phyloP scores from a whole-genome alignment of 345 rosid species.

The Salix udensis region DNA sequence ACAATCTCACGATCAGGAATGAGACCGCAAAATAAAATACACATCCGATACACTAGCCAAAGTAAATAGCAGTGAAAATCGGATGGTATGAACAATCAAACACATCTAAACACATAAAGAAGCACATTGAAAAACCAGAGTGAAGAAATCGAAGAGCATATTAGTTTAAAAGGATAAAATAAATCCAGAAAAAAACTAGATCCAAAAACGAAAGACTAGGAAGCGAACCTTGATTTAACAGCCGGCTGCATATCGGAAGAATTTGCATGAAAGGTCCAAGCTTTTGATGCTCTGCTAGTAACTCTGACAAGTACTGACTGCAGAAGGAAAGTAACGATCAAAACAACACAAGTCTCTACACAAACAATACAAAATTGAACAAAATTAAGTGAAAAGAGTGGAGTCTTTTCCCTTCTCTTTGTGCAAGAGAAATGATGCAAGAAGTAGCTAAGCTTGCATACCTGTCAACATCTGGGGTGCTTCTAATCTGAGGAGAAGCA shows the following conservation, averaged over 20 bases:
- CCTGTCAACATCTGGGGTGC: constrained; percentile 86
- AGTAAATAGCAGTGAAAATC: neutral
- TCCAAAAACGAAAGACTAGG: constrained; percentile 41
- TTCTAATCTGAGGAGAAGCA: constrained; percentile 96
- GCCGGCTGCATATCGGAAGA: constrained; percentile 88
- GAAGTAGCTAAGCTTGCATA: constrained; percentile 10
- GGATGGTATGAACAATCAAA: constrained; percentile 10
- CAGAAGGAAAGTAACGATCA: constrained; percentile 22
- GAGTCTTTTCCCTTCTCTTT: neutral
- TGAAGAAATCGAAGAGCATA: neutral
- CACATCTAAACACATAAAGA: constrained; percentile 18
- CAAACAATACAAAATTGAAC: neutral
- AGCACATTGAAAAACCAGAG: constrained; percentile 6
- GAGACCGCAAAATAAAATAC: neutral
- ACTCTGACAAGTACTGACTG: constrained; percentile 84
- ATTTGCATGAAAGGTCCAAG: constrained; percentile 93
- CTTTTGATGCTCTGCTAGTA: constrained; percentile 93
- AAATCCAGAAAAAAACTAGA: constrained; percentile 35
- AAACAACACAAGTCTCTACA: constrained; percentile 22
- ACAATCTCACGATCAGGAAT: neutral
- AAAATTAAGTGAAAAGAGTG: neutral
- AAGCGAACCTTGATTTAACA: constrained; percentile 78
- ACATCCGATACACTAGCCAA: neutral
- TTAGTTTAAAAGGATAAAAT: neutral
- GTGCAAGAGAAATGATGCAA: neutral